Conservation (phyloP, 768 basidiomycete genomes). For the Rossbeevera mucosa region DNA sequence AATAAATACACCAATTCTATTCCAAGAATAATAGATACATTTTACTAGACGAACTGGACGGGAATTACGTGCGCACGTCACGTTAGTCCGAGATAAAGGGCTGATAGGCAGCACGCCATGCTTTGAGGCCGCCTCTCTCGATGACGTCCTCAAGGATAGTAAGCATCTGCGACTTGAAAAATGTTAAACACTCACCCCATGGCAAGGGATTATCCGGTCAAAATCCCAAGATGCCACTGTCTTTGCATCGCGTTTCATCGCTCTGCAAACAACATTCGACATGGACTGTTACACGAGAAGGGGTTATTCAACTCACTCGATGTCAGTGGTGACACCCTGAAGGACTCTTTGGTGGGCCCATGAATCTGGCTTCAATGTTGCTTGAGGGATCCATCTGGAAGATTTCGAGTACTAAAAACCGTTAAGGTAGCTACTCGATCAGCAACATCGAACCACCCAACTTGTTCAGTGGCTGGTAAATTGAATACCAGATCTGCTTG, state of each 20-base stretch:
- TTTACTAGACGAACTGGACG: background rate
- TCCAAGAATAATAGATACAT: background rate
- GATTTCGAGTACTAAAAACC: slow-evolving; percentile 35
- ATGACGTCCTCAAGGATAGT: slow-evolving; percentile 48
- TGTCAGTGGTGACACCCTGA: slow-evolving; percentile 16
- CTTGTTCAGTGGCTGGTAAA: slow-evolving; percentile 74
- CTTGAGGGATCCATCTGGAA: slow-evolving; percentile 28
- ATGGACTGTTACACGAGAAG: background rate
- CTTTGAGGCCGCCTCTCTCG: slow-evolving; percentile 53
- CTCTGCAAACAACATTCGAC: slow-evolving; percentile 22
- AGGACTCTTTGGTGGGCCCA: slow-evolving; percentile 29
- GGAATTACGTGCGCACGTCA: background rate
- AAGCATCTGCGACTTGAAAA: background rate
- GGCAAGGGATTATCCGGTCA: slow-evolving; percentile 69
- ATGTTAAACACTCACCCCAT: slow-evolving; percentile 39
- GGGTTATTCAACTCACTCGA: slow-evolving; percentile 22
- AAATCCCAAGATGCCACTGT: slow-evolving; percentile 72
- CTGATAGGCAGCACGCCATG: slow-evolving; percentile 45
- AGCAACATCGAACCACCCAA: slow-evolving; percentile 16
- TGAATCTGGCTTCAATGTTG: slow-evolving; percentile 26
- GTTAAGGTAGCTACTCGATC: background rate
- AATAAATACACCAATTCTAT: too few relatives aligned
- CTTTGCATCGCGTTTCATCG: slow-evolving; percentile 60
- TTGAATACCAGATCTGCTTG: slow-evolving; percentile 84
- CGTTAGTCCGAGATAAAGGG: slow-evolving; percentile 22